These are phyloP conservation scores for Avena insularis DNA, from an alignment of 176 grass and related monocot species.

Conservation along the genomic window DNA sequence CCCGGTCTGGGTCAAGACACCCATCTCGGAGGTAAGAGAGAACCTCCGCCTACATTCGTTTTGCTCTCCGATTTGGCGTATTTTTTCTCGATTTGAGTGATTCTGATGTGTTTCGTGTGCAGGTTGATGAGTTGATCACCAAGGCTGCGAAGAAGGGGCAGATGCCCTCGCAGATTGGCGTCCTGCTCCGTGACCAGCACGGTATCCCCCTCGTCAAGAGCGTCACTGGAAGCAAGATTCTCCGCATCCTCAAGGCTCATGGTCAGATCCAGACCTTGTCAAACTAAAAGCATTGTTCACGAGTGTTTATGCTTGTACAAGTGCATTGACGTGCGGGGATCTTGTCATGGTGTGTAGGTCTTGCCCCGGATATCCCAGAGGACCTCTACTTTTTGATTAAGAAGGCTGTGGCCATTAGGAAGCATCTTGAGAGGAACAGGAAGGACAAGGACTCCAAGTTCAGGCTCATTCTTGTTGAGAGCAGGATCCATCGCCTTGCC, in stretches of 20 bases:
- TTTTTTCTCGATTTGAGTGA: neutral
- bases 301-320: neutral
- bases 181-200: slow-evolving; percentile 85
- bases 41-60: neutral
- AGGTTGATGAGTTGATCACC: slow-evolving; percentile 83
- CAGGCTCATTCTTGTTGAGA: slow-evolving; percentile 91
- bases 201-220: slow-evolving; percentile 80
- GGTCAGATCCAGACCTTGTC: slow-evolving; percentile 44
- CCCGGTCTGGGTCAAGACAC: slow-evolving; percentile 76
- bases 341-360: slow-evolving; percentile 11
- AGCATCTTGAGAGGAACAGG: slow-evolving; percentile 96
- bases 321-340: neutral
- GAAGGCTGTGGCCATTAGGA: slow-evolving; percentile 93
- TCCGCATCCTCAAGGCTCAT: slow-evolving; percentile 88
- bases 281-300: neutral
- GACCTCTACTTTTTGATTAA: slow-evolving; percentile 91
- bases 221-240: slow-evolving; percentile 91
- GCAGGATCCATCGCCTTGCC: slow-evolving; percentile 90
- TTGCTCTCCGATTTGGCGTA: neutral
- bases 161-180: slow-evolving; percentile 86
- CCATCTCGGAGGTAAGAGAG: slow-evolving; percentile 51
- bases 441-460: slow-evolving; percentile 98
- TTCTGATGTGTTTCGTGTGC: neutral
- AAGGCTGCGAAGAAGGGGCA: slow-evolving; percentile 90
- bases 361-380: slow-evolving; percentile 86